Conservation (phyloP, 2,329 filamentous ascomycete genomes). For the Ceratocystiopsis sp. region DNA sequence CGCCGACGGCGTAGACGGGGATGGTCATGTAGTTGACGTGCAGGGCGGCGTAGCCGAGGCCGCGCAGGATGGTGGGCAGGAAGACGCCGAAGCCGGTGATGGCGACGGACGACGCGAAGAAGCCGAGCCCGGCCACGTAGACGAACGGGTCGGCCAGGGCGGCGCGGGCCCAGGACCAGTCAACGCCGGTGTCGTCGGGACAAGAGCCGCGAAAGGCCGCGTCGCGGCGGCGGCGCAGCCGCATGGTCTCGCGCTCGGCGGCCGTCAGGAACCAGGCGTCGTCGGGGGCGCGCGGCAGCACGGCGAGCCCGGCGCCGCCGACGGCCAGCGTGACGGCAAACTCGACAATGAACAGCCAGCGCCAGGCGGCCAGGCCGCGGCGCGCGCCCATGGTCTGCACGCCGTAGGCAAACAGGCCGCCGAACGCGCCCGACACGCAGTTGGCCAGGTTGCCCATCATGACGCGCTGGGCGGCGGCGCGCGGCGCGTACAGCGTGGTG, state of each 20-base stretch:
- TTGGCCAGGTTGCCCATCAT: constrained; percentile 12
- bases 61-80: constrained; percentile 4
- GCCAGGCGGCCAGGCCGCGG: constrained; percentile 26
- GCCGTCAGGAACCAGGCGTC: constrained; percentile 3
- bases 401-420: constrained; percentile 8
- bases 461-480: constrained; percentile 14
- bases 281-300: constrained; percentile 3
- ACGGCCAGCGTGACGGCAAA: constrained; percentile 9
- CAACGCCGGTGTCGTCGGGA: neutral
- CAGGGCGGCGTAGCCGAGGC: constrained; percentile 6
- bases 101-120: constrained; percentile 4
- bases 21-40: constrained; percentile 10
- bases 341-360: constrained; percentile 28
- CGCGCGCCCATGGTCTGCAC: constrained; percentile 22
- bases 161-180: neutral
- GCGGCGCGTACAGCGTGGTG: constrained; percentile 15
- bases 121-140: constrained; percentile 1
- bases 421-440: constrained; percentile 11
- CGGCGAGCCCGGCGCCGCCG: neutral
- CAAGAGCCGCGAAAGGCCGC: neutral
- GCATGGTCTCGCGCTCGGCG: constrained; percentile 3
- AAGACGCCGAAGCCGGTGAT: constrained; percentile 5
- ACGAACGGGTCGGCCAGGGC: constrained; percentile 1
- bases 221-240: constrained; percentile 1
- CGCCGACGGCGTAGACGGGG: constrained; percentile 8